Conservation (phyloP, 768 basidiomycete species). For the Pleurotus eryngii region DNA sequence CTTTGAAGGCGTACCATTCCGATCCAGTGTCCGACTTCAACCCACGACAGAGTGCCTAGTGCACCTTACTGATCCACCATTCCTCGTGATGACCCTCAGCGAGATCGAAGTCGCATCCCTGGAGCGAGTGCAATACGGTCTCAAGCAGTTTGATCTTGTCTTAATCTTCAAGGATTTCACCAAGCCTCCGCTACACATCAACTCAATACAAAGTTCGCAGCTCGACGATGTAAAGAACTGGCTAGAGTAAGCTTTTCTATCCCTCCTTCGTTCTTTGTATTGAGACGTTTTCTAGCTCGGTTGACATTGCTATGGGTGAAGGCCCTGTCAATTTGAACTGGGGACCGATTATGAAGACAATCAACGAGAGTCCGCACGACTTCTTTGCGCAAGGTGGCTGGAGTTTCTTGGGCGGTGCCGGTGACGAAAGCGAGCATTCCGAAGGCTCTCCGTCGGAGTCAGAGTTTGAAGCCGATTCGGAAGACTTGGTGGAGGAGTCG, state of each 20-base stretch:
- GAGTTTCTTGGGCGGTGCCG: slow-evolving; percentile 78
- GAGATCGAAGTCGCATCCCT: slow-evolving; percentile 97
- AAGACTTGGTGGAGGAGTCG: slow-evolving; percentile 54
- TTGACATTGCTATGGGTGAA: slow-evolving; percentile 94
- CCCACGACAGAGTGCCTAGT: slow-evolving; percentile 97
- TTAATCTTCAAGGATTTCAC: slow-evolving; percentile 97
- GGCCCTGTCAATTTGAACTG: slow-evolving; percentile 97
- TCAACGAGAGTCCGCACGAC: slow-evolving; percentile 92
- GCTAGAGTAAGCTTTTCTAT: slow-evolving; percentile 73
- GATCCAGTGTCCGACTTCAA: slow-evolving; percentile 90
- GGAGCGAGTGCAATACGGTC: slow-evolving; percentile 93
- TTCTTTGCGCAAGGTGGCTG: slow-evolving; percentile 98
- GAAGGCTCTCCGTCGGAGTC: slow-evolving; percentile 51
- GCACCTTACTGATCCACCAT: slow-evolving; percentile 91
- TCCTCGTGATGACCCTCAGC: slow-evolving; percentile 89
- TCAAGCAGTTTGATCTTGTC: slow-evolving; percentile 98
- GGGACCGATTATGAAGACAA: slow-evolving; percentile 98
- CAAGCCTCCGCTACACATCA: slow-evolving; percentile 89
- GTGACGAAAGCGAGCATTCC: slow-evolving; percentile 48
- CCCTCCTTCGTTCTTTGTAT: slow-evolving; percentile 1
- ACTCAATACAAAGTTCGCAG: slow-evolving; percentile 86
- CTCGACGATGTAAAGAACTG: slow-evolving; percentile 99
- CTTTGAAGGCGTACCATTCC: slow-evolving; percentile 95
- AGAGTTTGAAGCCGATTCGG: slow-evolving; percentile 45
- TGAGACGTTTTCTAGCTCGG: slow-evolving; percentile 58